These are phyloP conservation scores for Naganishia vishniacii DNA, from an alignment of 768 basidiomycete genomes.

Conservation along the genomic window DNA sequence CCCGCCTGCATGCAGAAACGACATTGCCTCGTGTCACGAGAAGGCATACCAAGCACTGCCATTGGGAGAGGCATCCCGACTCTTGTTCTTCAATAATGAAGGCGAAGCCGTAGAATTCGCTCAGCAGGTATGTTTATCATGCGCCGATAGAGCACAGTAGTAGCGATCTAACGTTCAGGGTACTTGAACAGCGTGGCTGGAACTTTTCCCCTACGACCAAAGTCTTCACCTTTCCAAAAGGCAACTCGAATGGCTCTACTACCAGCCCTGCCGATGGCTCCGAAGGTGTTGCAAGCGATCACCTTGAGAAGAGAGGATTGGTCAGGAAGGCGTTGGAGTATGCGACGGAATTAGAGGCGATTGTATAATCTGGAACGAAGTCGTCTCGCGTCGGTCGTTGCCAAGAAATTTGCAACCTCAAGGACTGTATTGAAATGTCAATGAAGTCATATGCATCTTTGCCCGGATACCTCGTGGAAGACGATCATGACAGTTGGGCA, in stretches of 20 bases:
- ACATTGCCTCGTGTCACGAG: conserved; percentile 96
- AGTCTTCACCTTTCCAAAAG: conserved; percentile 61
- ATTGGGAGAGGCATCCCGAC: conserved; percentile 76
- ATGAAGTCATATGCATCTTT: no score
- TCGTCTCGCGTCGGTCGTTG: not conserved
- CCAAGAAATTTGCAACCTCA: no score
- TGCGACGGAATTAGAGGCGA: conserved; percentile 48
- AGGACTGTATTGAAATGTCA: no score
- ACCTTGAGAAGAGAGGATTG: conserved; percentile 34
- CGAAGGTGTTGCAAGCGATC: conserved; percentile 24
- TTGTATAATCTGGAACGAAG: conserved; percentile 38
- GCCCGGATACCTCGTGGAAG: no score
- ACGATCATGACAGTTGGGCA: no score
- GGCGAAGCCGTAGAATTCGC: conserved; percentile 79
- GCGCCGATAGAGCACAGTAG: not conserved
- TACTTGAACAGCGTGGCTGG: conserved; percentile 60
- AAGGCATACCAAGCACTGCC: conserved; percentile 87
- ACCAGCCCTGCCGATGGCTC: not conserved
- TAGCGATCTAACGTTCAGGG: no score
- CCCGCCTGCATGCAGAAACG: conserved; percentile 59
- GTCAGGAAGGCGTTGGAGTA: conserved; percentile 46
- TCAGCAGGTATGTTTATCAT: conserved; percentile 55
- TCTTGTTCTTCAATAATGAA: conserved; percentile 82
- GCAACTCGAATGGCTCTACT: conserved; percentile 15
- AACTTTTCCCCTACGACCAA: conserved; percentile 61